Evolutionary conservation across 2,329 filamentous ascomycete genomes (phyloP), one percentile per base, ranked within the genome.

Genomic region (Coleophoma eucalyptorum): DNA sequence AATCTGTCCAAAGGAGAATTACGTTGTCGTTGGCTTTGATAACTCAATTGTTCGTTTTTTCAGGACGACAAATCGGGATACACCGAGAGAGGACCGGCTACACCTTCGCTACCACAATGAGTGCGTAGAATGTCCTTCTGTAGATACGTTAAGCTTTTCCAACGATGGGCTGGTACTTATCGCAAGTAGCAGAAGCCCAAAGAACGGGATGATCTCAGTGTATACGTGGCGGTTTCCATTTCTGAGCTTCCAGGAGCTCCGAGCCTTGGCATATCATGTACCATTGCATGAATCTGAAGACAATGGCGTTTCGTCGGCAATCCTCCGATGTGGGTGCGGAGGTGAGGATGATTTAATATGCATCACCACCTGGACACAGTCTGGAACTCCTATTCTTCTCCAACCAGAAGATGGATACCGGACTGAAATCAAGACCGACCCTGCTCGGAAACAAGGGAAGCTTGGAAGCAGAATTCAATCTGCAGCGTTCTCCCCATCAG

Each of bases 301-400:
- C 48, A 68, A 69, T 40, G 70, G 70, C 0, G 55, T 72, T 2
- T 67, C 69, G 0, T 61, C 68, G 0, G 68, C 66, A 2, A 59
- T 70, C n/a, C 68, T 67, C 46, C 63, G 68, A 10, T 62, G 66
- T 1, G 65, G 62, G 4, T 43, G 52, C 12, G 60, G 65, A 5
- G 65, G 61, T 3, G 67, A 69, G 32, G 69, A 70, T 13, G 60
- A 66, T 38, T 48, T 72, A 15, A 53, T 73, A 4, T 72, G 69
- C 46, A 59, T 73, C 15, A 68, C 65, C 1, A 72, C 70, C 0
- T 73, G 70, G 70, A 73, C 70, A 2, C 70, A 72, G 52, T 72
- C 69, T 1, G 70, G 70, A 2, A 59, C 61, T n/a, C 70, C 70
- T 0, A 54, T 72, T 5, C 59, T 73, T 3, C 61, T 72, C 2